phyloP scores from a whole-genome alignment of 345 rosid genomes.

The Syzygium aromaticum region DNA sequence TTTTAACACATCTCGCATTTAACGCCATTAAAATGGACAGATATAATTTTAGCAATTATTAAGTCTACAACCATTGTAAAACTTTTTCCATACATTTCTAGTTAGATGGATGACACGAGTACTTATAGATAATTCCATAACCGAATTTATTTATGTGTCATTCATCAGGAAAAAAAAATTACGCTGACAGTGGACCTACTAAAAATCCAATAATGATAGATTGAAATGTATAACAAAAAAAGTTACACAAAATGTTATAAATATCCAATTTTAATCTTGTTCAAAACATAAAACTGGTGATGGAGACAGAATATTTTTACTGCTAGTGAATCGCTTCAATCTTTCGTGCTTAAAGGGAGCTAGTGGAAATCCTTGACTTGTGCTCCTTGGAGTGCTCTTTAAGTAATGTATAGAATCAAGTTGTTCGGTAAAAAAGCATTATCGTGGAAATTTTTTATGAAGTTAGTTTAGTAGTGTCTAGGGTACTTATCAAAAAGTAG shows the following conservation, averaged over 20 bases:
- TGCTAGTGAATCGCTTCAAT: not conserved
- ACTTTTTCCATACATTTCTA: rapidly evolving
- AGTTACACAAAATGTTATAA: not conserved
- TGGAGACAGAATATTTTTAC: not conserved
- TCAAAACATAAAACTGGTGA: not conserved
- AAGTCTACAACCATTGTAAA: not conserved
- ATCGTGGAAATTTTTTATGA: not conserved
- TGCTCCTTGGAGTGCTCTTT: not conserved
- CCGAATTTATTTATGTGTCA: not conserved
- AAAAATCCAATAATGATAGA: not conserved
- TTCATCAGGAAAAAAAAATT: rapidly evolving
- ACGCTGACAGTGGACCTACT: not conserved
- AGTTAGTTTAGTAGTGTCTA: not conserved
- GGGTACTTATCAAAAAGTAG: not conserved
- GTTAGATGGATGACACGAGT: not conserved
- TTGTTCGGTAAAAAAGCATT: not conserved
- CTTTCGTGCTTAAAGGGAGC: not conserved
- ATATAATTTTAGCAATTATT: not conserved
- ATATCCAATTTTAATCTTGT: not conserved
- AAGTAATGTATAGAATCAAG: not conserved
- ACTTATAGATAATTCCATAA: not conserved
- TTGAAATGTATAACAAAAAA: not conserved
- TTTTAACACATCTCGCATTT: not conserved
- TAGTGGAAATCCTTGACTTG: not conserved
- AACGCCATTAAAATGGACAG: not conserved